Evolutionary conservation across 345 rosid species (phyloP), one percentile per base, ranked within the genome.

Genomic region (Cochlearia excelsa): DNA sequence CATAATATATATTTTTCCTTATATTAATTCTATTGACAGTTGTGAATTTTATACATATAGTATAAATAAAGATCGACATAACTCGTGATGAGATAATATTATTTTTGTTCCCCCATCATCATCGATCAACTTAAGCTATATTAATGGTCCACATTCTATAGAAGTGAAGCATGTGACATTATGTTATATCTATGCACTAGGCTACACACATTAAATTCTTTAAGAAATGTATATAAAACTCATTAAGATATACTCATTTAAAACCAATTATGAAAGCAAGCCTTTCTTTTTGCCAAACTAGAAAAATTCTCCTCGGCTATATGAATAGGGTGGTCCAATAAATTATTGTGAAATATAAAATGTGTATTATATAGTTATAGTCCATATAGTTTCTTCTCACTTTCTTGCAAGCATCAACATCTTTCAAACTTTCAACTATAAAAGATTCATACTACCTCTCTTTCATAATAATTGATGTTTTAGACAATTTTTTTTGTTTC

Each of bases 141-240:
- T 48, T 42, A 62, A 69, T 69, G 74, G 74, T 69, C 74, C 74
- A 69, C 68, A 63, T 69, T 50, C 68, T 69, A 69, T 56, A 69
- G 63, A 55, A 63, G 68, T 49, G 68, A 62, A 49, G 63, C 74
- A 69, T 69, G 74, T 69, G 74, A 62, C 42, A 56, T 55, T n/a
- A 62, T 57, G 30, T 42, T 41, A 49, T 55, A 48, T 62, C 7
- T 56, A 55, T 29, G 52, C 58, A 48, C 46, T 2, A 33, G 0
- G 35, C 35, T 5, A 33, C 5, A 55, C 62, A 62, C 46, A 69
- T 30, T 35, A 49, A 56, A 40, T 42, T 55, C 26, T 57, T 48
- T 42, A 33, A 51, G 52, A 38, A 7, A 55, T 46, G 10, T 31
- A 53, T 41, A 54, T 52, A 55, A 69, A 37, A 28, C 34, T 28